phyloP scores from a whole-genome alignment of 306 rosid genomes.

The Vigna angularis region DNA sequence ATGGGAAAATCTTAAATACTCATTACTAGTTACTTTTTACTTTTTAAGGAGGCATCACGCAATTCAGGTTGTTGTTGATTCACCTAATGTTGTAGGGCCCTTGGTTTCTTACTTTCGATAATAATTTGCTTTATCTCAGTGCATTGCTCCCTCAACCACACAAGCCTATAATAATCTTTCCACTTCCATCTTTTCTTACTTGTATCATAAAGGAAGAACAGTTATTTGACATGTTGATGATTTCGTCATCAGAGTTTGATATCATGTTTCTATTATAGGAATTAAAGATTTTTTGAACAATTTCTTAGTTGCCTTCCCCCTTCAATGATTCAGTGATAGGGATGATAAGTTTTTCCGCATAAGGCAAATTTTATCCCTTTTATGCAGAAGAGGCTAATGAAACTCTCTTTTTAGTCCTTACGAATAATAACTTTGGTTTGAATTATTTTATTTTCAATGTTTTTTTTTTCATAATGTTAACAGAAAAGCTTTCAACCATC shows the following conservation, averaged over 20 bases:
- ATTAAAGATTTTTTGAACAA: background rate
- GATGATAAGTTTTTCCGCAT: background rate
- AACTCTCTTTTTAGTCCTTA: background rate
- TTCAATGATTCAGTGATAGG: slow-evolving; percentile 14
- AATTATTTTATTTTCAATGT: too few species aligned
- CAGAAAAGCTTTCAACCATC: too few species aligned
- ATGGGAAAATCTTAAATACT: slow-evolving; percentile 42
- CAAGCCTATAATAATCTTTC: background rate
- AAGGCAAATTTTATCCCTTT: background rate
- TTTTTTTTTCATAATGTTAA: too few species aligned
- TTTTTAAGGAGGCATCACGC: slow-evolving; percentile 55
- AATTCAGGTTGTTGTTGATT: slow-evolving; percentile 54
- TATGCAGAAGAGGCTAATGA: background rate
- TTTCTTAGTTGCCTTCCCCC: slow-evolving; percentile 1
- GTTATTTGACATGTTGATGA: slow-evolving; percentile 10
- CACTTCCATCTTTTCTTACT: slow-evolving; percentile 8
- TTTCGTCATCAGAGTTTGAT: background rate
- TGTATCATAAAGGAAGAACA: background rate
- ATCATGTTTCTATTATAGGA: background rate
- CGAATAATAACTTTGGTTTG: too few species aligned
- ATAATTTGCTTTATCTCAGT: slow-evolving; percentile 29
- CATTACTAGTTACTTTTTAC: slow-evolving; percentile 40
- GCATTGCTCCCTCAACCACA: background rate
- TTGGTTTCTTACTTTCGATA: slow-evolving; percentile 39
- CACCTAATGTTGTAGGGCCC: slow-evolving; percentile 56